A percentile compares a stretch with the other conserved stretches of the same genome.
These are phyloP conservation scores for Barnettozyma sucrosica DNA, from an alignment of 805 yeast species.

Conservation along the genomic window DNA sequence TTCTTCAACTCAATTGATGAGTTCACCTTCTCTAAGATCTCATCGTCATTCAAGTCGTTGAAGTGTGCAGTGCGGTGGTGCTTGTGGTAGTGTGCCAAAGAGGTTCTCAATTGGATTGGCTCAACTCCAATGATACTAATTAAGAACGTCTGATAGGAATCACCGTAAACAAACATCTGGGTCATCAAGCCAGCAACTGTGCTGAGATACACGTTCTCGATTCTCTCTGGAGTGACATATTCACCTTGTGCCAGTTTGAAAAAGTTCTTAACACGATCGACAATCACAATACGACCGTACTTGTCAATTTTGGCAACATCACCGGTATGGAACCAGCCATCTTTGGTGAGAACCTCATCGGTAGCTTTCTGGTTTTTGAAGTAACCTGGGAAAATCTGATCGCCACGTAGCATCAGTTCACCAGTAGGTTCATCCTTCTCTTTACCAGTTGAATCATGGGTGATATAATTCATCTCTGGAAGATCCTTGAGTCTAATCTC, in stretches of 20 bases:
- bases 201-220: slow-evolving; percentile 50
- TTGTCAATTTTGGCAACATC: slow-evolving; percentile 45
- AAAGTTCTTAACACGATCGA: slow-evolving; percentile 53
- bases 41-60: slow-evolving; percentile 3
- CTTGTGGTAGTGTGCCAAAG: slow-evolving; percentile 9
- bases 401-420: slow-evolving; percentile 49
- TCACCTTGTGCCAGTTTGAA: slow-evolving; percentile 50
- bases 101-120: slow-evolving; percentile 24
- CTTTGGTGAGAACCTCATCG: slow-evolving; percentile 36
- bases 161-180: slow-evolving; percentile 53
- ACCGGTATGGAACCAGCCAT: slow-evolving; percentile 54
- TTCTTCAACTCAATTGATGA: slow-evolving; percentile 1
- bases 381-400: slow-evolving; percentile 47
- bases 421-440: slow-evolving; percentile 32
- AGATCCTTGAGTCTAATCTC: slow-evolving; percentile 45
- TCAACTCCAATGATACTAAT: slow-evolving; percentile 55
- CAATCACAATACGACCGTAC: slow-evolving; percentile 43
- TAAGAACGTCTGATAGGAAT: slow-evolving; percentile 42
- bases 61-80: background rate
- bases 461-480: slow-evolving; percentile 38
- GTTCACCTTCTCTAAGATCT: slow-evolving; percentile 8
- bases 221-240: slow-evolving; percentile 62
- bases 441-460: slow-evolving; percentile 17
- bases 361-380: slow-evolving; percentile 46
- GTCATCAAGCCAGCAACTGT: slow-evolving; percentile 33